Conservation (phyloP, 495 filamentous ascomycete species). For the Talaromyces thailandensis region DNA sequence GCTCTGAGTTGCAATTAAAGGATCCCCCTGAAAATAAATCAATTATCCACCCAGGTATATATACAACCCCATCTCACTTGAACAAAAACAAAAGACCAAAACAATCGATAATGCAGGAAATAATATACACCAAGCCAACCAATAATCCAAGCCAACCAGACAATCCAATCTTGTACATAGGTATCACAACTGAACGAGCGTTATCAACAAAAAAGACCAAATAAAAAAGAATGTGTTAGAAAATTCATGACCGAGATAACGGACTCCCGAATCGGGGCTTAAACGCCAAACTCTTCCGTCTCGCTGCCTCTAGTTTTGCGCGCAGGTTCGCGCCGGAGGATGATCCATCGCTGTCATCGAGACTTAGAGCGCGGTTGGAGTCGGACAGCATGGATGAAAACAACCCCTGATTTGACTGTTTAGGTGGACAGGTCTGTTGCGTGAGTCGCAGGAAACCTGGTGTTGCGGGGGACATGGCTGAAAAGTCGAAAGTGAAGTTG, state of each 20-base stretch:
- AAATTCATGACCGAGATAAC: conserved; percentile 20
- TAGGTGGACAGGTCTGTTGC: conserved; percentile 68
- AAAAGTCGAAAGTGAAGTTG: conserved; percentile 25
- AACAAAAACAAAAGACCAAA: background rate
- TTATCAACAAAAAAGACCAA: background rate
- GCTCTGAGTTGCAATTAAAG: too few species aligned
- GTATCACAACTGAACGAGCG: background rate
- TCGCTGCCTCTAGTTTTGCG: conserved; percentile 60
- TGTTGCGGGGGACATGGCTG: conserved; percentile 44
- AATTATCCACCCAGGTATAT: background rate
- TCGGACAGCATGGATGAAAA: conserved; percentile 19
- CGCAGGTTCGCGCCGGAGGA: conserved; percentile 34
- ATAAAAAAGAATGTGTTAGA: background rate
- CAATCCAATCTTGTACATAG: background rate
- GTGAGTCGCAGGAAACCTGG: conserved; percentile 51
- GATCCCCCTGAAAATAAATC: too few species aligned
- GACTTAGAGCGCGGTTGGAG: background rate
- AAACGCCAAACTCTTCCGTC: conserved; percentile 76
- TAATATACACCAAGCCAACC: background rate
- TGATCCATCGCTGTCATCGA: conserved; percentile 11
- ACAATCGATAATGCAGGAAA: background rate
- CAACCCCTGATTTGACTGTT: conserved; percentile 40
- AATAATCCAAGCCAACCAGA: background rate
- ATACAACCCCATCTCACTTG: background rate
- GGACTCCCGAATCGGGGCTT: conserved; percentile 73